Evolutionary conservation across 192 early-diverging fungal genomes (phyloP).

Genomic region (Dissophora globulifera): DNA sequence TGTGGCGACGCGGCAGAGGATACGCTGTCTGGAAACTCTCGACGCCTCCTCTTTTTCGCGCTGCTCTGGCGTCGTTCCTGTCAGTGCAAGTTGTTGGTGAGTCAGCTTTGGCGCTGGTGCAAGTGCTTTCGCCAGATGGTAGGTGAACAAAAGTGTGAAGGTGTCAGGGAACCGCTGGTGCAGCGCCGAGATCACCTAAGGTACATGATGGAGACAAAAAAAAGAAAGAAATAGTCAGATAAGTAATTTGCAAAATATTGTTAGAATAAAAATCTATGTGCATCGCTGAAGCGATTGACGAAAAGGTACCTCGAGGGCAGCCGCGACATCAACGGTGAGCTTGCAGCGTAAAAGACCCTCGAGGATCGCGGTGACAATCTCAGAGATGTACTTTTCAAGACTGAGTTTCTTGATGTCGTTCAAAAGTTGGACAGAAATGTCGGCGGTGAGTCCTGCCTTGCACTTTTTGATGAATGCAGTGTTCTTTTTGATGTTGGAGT

Average conservation of each 20-base stretch:
- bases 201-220: background rate
- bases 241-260: too few species aligned
- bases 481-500: slow-evolving; percentile 98
- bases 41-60: slow-evolving; percentile 86
- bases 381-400: slow-evolving; percentile 97
- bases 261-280: too few species aligned
- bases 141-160: slow-evolving; percentile 78
- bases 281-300: too few species aligned
- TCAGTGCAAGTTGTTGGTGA: slow-evolving; percentile 62
- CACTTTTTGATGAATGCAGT: slow-evolving; percentile 95
- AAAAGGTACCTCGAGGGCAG: slow-evolving; percentile 83
- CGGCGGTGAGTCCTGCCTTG: slow-evolving; percentile 76
- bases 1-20: slow-evolving; percentile 73
- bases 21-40: slow-evolving; percentile 72
- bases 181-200: slow-evolving; percentile 76
- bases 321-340: slow-evolving; percentile 76
- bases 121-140: slow-evolving; percentile 72
- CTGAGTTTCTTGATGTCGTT: slow-evolving; percentile 86
- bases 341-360: slow-evolving; percentile 82
- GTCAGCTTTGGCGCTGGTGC: slow-evolving; percentile 61
- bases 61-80: slow-evolving; percentile 76
- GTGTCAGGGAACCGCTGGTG: slow-evolving; percentile 90
- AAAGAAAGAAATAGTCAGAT: too few species aligned
- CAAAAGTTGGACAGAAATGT: slow-evolving; percentile 72
- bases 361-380: slow-evolving; percentile 85